Base-by-base conservation (phyloP, 106 monocot genomes). In the Ottelia alismoides region DNA sequence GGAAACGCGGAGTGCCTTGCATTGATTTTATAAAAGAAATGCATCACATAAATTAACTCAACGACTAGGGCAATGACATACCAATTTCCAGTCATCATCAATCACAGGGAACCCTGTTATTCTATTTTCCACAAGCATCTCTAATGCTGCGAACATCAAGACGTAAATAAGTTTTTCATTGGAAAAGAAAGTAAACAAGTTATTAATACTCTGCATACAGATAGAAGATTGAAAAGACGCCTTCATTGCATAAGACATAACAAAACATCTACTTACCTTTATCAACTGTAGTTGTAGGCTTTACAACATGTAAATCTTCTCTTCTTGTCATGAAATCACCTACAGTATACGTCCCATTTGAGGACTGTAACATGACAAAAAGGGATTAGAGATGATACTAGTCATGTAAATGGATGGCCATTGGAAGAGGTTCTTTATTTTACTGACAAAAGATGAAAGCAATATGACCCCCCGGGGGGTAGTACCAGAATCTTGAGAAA, bases 321-420 rank as follows among this genome's bases (percentile, higher is more conserved):
- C 44, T 70, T 51, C 23, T 70, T 17, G 61, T 70, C 70, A 70
- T 55, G 32, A 70, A 70, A 20, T 70, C 61, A 26, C 62, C 53
- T 46, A 70, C 70, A 9, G 44, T 70, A 21, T 62, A 60, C 1
- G 45, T 17, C n/a, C 27, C 29, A 22, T 29, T 60, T 1, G 2
- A 22, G 25, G 51, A 45, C 68, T 68, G 68, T 16, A 59, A 18
- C n/a, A n/a, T n/a, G n/a, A n/a, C n/a, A n/a, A n/a, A n/a, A n/a
- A n/a, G n/a, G n/a, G n/a, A n/a, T n/a, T n/a, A n/a, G n/a, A n/a
- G n/a, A n/a, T n/a, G n/a, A n/a, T n/a, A n/a, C n/a, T n/a, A n/a
- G n/a, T n/a, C n/a, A n/a, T n/a, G n/a, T n/a, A n/a, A n/a, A n/a
- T n/a, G n/a, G n/a, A n/a, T n/a, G n/a, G n/a, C n/a, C n/a, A n/a